Conservation (phyloP, 371 early-diverging fungal species). For the Capniomyces stellatus region DNA sequence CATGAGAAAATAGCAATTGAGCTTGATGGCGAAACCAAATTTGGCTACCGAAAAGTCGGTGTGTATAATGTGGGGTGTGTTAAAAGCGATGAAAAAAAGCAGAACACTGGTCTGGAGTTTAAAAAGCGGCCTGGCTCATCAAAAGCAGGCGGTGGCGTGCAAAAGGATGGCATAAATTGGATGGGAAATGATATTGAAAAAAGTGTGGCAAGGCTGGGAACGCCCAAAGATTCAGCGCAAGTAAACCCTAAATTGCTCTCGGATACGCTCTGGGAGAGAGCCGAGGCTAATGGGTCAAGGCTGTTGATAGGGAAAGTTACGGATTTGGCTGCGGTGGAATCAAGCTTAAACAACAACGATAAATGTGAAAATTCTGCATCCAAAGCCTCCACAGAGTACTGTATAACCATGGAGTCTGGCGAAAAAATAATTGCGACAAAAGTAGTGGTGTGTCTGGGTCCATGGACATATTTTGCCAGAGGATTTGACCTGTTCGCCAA, state of each 20-base stretch:
- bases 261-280: conserved; percentile 3
- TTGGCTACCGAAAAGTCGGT: conserved; percentile 37
- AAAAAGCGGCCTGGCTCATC: conserved; percentile 9
- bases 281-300: conserved; percentile 6
- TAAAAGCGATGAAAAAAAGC: conserved; percentile 16
- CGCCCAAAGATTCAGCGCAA: background rate
- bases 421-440: conserved; percentile 15
- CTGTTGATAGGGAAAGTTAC: conserved; percentile 4
- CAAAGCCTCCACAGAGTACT: conserved; percentile 4
- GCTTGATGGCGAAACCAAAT: conserved; percentile 30
- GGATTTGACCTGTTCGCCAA: conserved; percentile 21
- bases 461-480: conserved; percentile 19
- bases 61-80: conserved; percentile 28
- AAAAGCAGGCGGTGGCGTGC: conserved; percentile 14
- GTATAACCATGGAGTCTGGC: conserved; percentile 13
- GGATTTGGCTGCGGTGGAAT: background rate
- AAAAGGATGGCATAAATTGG: conserved; percentile 17
- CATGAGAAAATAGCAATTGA: conserved; percentile 36
- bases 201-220: background rate
- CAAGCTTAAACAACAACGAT: background rate
- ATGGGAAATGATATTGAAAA: conserved; percentile 6
- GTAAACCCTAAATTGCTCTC: background rate
- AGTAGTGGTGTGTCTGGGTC: conserved; percentile 22
- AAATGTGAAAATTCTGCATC: background rate
- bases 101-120: conserved; percentile 16